A percentile compares a stretch with the other conserved stretches of the same genome.
phyloP scores from a whole-genome alignment of 2,329 filamentous ascomycete genomes.

The Pseudogymnoascus sp. region DNA sequence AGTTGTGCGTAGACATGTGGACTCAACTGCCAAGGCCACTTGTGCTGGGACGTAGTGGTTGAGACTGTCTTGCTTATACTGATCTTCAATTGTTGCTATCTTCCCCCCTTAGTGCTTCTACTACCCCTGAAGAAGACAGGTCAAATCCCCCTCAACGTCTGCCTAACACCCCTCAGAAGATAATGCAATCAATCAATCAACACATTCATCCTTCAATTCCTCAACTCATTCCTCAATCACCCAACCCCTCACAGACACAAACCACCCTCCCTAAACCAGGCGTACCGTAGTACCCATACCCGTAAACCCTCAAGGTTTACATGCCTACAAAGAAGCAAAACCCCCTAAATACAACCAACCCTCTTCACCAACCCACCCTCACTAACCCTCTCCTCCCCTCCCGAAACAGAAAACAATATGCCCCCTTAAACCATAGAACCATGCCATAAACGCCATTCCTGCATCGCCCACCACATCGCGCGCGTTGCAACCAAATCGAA shows the following conservation, averaged over 20 bases:
- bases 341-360: not conserved
- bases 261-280: not conserved
- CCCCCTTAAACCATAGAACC: not conserved
- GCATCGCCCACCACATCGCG: not conserved
- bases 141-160: not conserved
- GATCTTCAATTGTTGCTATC: not conserved
- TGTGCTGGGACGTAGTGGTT: not conserved
- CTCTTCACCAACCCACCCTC: not conserved
- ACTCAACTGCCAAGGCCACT: not conserved
- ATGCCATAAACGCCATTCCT: not conserved
- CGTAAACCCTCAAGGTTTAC: not conserved
- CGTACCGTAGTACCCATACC: not conserved
- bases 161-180: not conserved
- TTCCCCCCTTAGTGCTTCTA: not conserved
- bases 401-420: not conserved
- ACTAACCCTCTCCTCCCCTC: not conserved
- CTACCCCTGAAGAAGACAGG: not conserved
- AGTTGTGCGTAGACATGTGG: not conserved
- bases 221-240: not conserved
- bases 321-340: not conserved
- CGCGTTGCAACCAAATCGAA: not conserved
- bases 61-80: not conserved
- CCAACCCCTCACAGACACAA: not conserved
- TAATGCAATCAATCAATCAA: not conserved
- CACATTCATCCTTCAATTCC: not conserved